Evolutionary conservation across 2,329 filamentous ascomycete species (phyloP), one percentile per base, ranked within the genome.

Genomic region (Talaromyces rugulosus): DNA sequence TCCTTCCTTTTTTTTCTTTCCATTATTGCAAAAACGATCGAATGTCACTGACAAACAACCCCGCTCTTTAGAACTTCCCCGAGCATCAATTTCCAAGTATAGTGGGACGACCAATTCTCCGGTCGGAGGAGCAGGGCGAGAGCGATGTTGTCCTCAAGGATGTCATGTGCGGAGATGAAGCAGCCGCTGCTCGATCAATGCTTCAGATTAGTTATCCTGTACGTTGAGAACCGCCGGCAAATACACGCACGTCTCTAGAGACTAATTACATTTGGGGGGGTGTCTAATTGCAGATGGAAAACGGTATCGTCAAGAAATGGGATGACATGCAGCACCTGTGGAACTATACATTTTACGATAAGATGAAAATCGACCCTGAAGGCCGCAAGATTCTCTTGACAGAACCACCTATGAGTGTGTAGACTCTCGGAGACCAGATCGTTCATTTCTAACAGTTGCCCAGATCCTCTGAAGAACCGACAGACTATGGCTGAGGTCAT

Each of bases 261-360:
- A 34, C 31, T 23, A 55, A 30, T 18, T 33, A 4, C 23, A 2
- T 56, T 47, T 2, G 27, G 23, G 27, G 23, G n/a, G n/a, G n/a
- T n/a, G n/a, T n/a, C 14, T 16, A 16, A 52, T 30, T 52, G 42
- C 77, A 89, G 86, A 99, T 99, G 95, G 95, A 99, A 79, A 99
- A 99, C 77, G 95, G 95, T 72, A 98, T 99, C 72, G 92, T 99
- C 69, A 98, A 97, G 86, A 93, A 92, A 75, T 99, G 95, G 95
- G 95, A 99, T 70, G 95, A 99, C 78, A 99, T 99, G 95, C 91
- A 96, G 82, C 94, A 98, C 75, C 88, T 99, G 61, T 99, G 95
- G 95, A 94, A 99, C 81, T 98, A 96, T 78, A 99, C 95, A 28
- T 99, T 99, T 78, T 89, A 86, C 78, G 94, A 99, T 77, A 98